Base-by-base conservation (phyloP, 805 yeast genomes). In the Candida dendrica region DNA sequence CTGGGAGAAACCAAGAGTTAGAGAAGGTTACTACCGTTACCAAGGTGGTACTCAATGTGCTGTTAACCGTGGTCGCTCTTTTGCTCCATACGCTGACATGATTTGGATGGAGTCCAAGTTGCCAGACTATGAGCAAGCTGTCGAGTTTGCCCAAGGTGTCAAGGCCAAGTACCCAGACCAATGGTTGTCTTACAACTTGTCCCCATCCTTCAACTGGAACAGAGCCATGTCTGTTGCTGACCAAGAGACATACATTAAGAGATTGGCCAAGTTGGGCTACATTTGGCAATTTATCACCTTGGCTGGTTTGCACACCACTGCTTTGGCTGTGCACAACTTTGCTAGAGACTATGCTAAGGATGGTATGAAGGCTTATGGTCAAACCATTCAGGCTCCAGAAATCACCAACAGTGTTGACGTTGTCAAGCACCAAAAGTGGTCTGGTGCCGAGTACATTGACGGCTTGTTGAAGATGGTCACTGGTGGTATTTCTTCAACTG, bases 151-250 rank as follows among this genome's bases (percentile, higher is more conserved):
- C 43, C 84, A 80, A 37, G 97, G 98, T 59, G 95, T 91, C 51
- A 77, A 81, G 62, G 75, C 78, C 29, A 72, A 71, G 45, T 84
- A 64, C 68, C 98, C 98, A 53, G 75, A 85, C 51, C 90, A 91
- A 68, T 90, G 97, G 98, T 75, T 91, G 53, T 95, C 97, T 41
- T 91, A 91, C 74, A 91, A 91, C 75, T 74, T 91, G 65, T 88
- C 96, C 26, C 98, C 98, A 51, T 87, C 96, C 6, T 91, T 91
- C 81, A 91, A 91, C 78, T 91, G 98, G 98, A 87, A 88, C 64
- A 79, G 80, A 49, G 96, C 97, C 42, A 87, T 91, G 96, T 69
- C 83, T 41, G 69, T 83, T 20, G 74, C 74, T 38, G 96, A 91
- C 59, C 96, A 90, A 71, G 84, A 82, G 64, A 84, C 96, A 38